A percentile compares a stretch with the other conserved stretches of the same genome.
Evolutionary conservation across 2,329 filamentous ascomycete species (phyloP).

Genomic region (Fusarium penzigii): DNA sequence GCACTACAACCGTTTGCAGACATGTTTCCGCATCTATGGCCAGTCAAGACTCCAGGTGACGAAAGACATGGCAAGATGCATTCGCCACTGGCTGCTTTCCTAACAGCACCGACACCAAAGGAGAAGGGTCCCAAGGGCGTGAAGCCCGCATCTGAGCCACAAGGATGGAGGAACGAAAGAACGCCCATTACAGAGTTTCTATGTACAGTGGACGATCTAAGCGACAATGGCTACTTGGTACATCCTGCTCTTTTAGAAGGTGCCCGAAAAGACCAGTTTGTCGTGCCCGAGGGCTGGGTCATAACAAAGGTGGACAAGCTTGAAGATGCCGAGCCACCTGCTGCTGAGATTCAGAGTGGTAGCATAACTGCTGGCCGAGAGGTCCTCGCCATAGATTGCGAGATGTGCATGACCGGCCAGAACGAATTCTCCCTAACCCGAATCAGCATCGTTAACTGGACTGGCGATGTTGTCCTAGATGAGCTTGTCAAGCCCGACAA

Average conservation of each 20-base stretch:
- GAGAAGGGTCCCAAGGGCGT: constrained; percentile 62
- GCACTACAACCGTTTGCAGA: constrained; percentile 69
- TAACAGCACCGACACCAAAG: constrained; percentile 72
- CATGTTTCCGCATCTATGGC: constrained; percentile 89
- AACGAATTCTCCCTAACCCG: constrained; percentile 82
- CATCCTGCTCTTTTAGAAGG: constrained; percentile 75
- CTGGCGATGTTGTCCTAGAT: constrained; percentile 79
- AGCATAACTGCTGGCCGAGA: constrained; percentile 81
- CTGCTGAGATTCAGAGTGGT: constrained; percentile 72
- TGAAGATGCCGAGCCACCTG: constrained; percentile 67
- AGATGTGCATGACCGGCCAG: constrained; percentile 91
- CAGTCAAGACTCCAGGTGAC: constrained; percentile 83
- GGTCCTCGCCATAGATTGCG: constrained; percentile 85
- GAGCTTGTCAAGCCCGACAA: constrained; percentile 88
- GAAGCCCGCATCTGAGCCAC: constrained; percentile 62
- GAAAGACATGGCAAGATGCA: constrained; percentile 78
- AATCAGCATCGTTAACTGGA: constrained; percentile 85
- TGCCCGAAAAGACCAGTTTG: constrained; percentile 54
- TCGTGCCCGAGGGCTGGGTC: constrained; percentile 74
- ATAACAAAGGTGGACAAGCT: constrained; percentile 70
- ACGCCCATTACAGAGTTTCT: constrained; percentile 83
- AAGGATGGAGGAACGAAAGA: constrained; percentile 70
- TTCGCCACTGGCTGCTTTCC: constrained; percentile 83
- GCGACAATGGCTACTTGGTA: constrained; percentile 79
- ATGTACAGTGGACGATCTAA: constrained; percentile 69